These are phyloP conservation scores for Boletus semigastroideus DNA, from an alignment of 1,284 basidiomycete species.

Conservation along the genomic window DNA sequence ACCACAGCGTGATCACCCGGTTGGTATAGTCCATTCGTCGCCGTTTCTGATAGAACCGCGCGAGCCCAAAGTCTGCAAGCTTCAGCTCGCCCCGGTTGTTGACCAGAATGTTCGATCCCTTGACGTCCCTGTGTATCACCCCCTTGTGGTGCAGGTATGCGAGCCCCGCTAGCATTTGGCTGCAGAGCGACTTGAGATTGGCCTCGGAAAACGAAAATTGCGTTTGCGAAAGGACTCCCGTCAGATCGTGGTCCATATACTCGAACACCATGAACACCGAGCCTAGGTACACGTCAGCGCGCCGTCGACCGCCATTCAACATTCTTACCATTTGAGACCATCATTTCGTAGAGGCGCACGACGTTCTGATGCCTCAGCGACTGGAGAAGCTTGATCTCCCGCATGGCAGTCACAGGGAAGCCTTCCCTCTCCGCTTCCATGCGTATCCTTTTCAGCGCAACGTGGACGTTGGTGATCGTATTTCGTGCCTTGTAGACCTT, in stretches of 20 bases:
- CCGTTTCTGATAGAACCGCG: slow-evolving; percentile 92
- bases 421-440: slow-evolving; percentile 99
- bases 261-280: slow-evolving; percentile 99
- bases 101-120: slow-evolving; percentile 97
- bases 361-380: slow-evolving; percentile 89
- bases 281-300: slow-evolving; percentile 47
- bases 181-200: slow-evolving; percentile 92
- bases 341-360: slow-evolving; percentile 93
- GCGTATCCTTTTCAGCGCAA: slow-evolving; percentile 95
- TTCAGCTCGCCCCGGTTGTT: slow-evolving; percentile 93
- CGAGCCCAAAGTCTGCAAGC: slow-evolving; percentile 97
- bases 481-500: slow-evolving; percentile 99
- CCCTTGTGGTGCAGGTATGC: slow-evolving; percentile 94
- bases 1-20: slow-evolving; percentile 99
- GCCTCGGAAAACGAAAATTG: slow-evolving; percentile 82
- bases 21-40: slow-evolving; percentile 95
- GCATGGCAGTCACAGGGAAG: slow-evolving; percentile 98
- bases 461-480: slow-evolving; percentile 68
- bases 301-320: not conserved
- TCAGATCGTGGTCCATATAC: slow-evolving; percentile 99
- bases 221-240: slow-evolving; percentile 90
- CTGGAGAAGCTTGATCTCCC: slow-evolving; percentile 97
- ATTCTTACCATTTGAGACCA: slow-evolving; percentile 90
- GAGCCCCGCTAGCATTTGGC: slow-evolving; percentile 92
- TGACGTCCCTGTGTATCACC: slow-evolving; percentile 97